These are phyloP conservation scores for Calonectria hawksworthii DNA, from an alignment of 2,329 filamentous ascomycete genomes.

Conservation along the genomic window DNA sequence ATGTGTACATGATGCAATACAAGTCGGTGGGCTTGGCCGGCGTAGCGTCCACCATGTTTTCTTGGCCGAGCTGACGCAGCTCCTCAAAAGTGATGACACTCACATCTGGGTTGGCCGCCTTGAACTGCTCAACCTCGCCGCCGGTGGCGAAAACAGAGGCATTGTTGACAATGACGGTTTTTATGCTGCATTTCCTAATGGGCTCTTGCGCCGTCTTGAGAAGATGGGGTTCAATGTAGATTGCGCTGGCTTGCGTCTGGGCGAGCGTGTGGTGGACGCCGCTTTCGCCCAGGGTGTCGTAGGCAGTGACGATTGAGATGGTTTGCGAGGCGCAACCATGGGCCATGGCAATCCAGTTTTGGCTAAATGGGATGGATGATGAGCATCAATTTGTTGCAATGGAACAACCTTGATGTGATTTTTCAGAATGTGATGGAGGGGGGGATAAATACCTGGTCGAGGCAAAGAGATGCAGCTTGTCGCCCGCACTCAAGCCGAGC, in stretches of 20 bases:
- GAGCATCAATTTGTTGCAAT: not conserved
- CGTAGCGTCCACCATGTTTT: slow-evolving; percentile 77
- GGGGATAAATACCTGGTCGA: slow-evolving; percentile 73
- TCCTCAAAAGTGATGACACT: slow-evolving; percentile 67
- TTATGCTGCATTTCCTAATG: slow-evolving; percentile 68
- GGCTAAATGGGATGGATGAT: slow-evolving; percentile 57
- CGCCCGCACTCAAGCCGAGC: slow-evolving; percentile 75
- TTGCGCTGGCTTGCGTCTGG: slow-evolving; percentile 84
- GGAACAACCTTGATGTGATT: no score
- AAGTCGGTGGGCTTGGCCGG: slow-evolving; percentile 81
- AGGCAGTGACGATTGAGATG: slow-evolving; percentile 91
- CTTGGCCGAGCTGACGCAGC: slow-evolving; percentile 68
- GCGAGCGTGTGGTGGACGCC: slow-evolving; percentile 88
- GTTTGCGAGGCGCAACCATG: slow-evolving; percentile 87
- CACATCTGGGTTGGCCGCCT: slow-evolving; percentile 66
- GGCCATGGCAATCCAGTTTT: slow-evolving; percentile 86
- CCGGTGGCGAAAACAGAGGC: slow-evolving; percentile 64
- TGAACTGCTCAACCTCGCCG: slow-evolving; percentile 68
- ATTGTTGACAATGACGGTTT: slow-evolving; percentile 74
- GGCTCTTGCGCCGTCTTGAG: slow-evolving; percentile 71
- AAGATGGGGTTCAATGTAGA: slow-evolving; percentile 89
- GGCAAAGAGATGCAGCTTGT: slow-evolving; percentile 84
- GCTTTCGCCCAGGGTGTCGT: slow-evolving; percentile 89
- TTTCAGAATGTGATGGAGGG: slow-evolving; percentile 34
- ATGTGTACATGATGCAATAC: slow-evolving; percentile 89